These are phyloP conservation scores for Alternaria longipes DNA, from an alignment of 2,329 filamentous ascomycete genomes.

Conservation along the genomic window DNA sequence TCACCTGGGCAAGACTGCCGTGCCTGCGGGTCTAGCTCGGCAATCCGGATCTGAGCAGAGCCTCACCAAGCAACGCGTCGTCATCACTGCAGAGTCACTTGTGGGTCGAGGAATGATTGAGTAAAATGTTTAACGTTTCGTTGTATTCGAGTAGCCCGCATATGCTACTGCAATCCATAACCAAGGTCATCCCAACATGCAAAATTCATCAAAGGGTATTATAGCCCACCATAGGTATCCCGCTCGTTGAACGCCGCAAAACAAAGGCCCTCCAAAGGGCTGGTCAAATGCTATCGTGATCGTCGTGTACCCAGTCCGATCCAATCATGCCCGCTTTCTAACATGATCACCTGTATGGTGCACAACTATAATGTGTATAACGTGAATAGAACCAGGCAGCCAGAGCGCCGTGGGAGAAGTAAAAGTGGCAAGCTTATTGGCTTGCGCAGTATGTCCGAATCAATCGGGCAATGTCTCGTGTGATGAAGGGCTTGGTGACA, in stretches of 20 bases:
- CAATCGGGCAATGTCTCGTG: slow-evolving; percentile 68
- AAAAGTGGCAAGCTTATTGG: slow-evolving; percentile 11
- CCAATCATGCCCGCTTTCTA: slow-evolving; percentile 3
- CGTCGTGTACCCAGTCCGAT: slow-evolving; percentile 25
- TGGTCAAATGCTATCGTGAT: slow-evolving; percentile 29
- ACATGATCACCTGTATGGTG: slow-evolving; percentile 3
- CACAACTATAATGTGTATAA: slow-evolving; percentile 23
- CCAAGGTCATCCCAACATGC: slow-evolving; percentile 12
- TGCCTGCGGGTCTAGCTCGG: background rate
- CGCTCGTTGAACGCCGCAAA: slow-evolving; percentile 18
- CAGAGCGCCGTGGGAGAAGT: slow-evolving; percentile 4
- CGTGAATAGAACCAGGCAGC: slow-evolving; percentile 21
- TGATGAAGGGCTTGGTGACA: slow-evolving; percentile 73
- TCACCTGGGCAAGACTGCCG: slow-evolving; percentile 8
- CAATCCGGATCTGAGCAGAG: background rate
- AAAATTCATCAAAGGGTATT: slow-evolving; percentile 24
- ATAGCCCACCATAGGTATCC: slow-evolving; percentile 15
- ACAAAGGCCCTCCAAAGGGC: slow-evolving; percentile 13
- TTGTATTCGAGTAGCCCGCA: slow-evolving; percentile 2
- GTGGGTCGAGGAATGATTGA: background rate
- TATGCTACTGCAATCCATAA: slow-evolving; percentile 11
- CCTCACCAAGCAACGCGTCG: background rate
- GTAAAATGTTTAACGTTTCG: slow-evolving; percentile 1
- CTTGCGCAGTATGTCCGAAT: slow-evolving; percentile 60
- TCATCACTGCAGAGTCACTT: background rate